Conservation (phyloP, 306 rosid genomes). For the Malus orientalis region DNA sequence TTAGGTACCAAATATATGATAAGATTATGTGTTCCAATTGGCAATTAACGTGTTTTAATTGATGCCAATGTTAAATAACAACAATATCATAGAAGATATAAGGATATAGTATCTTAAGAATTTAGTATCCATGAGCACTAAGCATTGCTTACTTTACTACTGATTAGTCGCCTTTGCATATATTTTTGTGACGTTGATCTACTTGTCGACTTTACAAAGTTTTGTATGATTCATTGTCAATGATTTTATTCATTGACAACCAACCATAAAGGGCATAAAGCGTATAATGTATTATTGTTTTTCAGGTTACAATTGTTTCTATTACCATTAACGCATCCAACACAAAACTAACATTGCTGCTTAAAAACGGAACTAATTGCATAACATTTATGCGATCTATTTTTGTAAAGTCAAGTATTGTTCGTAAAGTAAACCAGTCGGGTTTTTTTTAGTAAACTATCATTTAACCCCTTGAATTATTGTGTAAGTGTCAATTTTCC, state of each 20-base stretch:
- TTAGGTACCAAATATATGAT: neutral
- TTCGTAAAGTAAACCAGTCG: too few species aligned
- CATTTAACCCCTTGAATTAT: too few species aligned
- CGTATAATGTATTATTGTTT: too few species aligned
- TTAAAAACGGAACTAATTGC: neutral
- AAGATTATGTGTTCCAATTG: neutral
- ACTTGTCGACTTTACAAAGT: neutral
- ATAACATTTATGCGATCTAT: too few species aligned
- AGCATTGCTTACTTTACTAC: neutral
- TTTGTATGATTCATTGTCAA: neutral
- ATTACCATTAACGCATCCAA: neutral
- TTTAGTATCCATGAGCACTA: neutral
- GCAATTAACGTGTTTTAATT: neutral
- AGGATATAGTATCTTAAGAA: neutral
- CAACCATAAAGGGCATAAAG: too few species aligned
- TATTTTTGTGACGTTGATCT: neutral
- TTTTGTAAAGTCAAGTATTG: too few species aligned
- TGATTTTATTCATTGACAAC: too few species aligned
- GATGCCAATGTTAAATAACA: neutral
- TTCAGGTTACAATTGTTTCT: too few species aligned
- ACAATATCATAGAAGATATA: neutral
- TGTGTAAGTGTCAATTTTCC: too few species aligned
- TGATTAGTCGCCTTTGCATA: neutral
- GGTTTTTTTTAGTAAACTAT: too few species aligned
- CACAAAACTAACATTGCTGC: neutral